Evolutionary conservation across 202 grass and related monocot species (phyloP).

Genomic region (Dendrocalamus latiflorus): DNA sequence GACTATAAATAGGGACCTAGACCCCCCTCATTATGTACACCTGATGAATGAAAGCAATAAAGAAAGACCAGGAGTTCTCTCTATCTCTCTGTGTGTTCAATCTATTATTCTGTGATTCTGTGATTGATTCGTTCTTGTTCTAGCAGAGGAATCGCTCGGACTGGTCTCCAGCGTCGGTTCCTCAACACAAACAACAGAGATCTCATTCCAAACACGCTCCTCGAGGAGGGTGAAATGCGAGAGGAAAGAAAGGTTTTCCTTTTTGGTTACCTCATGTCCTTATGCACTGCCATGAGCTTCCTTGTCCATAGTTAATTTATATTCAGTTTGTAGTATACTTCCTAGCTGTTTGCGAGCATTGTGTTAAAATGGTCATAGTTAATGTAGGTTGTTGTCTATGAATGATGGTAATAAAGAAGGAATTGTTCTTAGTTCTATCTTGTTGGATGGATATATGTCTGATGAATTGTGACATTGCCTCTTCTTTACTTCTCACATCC

Average conservation of each 20-base stretch:
- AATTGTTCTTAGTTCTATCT: not conserved
- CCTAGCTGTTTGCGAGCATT: not conserved
- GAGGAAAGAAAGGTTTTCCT: not conserved
- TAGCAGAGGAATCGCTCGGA: too few species aligned
- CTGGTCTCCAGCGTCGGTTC: too few species aligned
- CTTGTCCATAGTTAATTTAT: slow-evolving; percentile 30
- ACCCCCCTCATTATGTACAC: too few species aligned
- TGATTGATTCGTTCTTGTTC: too few species aligned
- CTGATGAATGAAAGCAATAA: too few species aligned
- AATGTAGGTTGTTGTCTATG: not conserved
- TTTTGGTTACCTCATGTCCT: not conserved
- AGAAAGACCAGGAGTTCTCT: too few species aligned
- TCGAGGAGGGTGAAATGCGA: not conserved
- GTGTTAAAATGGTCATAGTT: slow-evolving; percentile 11
- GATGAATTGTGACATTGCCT: not conserved
- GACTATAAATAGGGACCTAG: too few species aligned
- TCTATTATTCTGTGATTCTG: too few species aligned
- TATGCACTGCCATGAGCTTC: not conserved
- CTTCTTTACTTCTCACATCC: not conserved
- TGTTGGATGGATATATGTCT: not conserved
- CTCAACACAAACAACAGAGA: not conserved
- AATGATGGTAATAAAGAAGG: not conserved
- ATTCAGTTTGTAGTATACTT: slow-evolving; percentile 1
- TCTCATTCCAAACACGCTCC: not conserved
- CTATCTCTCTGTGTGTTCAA: too few species aligned